phyloP scores from a whole-genome alignment of 1,284 basidiomycete genomes.

The Singerocomus inundabilis region DNA sequence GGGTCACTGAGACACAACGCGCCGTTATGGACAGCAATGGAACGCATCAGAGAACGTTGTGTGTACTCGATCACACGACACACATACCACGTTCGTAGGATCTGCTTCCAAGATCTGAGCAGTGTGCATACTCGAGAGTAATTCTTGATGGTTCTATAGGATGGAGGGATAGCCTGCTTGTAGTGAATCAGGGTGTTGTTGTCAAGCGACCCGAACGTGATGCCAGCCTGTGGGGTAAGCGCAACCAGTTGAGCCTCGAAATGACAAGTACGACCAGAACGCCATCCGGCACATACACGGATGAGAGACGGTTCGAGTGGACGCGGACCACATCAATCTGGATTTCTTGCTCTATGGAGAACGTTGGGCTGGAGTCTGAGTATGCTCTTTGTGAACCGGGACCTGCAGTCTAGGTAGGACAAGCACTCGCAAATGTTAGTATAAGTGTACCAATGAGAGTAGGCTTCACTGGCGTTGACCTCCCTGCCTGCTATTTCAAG shows the following conservation, averaged over 20 bases:
- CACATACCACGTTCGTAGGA: neutral
- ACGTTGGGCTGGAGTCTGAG: no score
- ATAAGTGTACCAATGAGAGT: neutral
- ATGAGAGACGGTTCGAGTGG: neutral
- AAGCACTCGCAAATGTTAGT: no score
- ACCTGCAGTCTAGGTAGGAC: neutral
- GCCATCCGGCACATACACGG: no score
- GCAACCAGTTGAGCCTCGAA: no score
- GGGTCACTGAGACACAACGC: neutral
- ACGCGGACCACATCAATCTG: no score
- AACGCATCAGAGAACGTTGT: neutral
- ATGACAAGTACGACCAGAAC: no score
- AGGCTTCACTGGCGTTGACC: neutral
- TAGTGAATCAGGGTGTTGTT: neutral
- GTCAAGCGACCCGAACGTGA: no score
- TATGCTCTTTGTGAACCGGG: neutral
- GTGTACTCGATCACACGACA: neutral
- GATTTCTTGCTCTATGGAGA: no score
- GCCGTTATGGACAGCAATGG: neutral
- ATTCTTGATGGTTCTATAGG: neutral
- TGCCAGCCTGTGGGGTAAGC: no score
- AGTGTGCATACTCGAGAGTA: neutral
- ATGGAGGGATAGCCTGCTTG: neutral
- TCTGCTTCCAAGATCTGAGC: neutral
- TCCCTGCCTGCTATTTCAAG: neutral